Conservation (phyloP, 2,329 filamentous ascomycete species). For the Phaeosphaeriaceae sp. region DNA sequence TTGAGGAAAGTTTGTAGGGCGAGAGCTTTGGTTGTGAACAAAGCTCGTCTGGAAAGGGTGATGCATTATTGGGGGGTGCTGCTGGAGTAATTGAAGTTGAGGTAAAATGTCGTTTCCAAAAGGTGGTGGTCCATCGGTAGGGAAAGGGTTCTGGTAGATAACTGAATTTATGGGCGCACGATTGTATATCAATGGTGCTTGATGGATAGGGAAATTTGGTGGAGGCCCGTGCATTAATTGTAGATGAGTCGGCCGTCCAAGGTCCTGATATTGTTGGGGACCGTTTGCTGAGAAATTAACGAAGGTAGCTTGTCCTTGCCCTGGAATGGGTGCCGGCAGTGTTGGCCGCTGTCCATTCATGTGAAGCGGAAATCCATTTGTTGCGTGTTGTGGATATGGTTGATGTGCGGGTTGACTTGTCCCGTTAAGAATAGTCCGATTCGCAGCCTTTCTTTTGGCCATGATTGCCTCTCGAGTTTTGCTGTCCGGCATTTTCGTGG, state of each 20-base stretch:
- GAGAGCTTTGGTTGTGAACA: conserved; percentile 51
- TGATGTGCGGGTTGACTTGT: conserved; percentile 34
- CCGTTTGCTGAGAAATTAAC: conserved; percentile 59
- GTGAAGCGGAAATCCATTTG: conserved; percentile 26
- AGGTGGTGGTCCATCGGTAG: not conserved
- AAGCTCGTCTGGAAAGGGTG: conserved; percentile 44
- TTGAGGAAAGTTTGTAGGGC: conserved; percentile 49
- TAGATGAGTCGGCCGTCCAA: conserved; percentile 46
- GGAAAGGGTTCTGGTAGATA: too few relatives aligned
- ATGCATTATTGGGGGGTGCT: conserved; percentile 14
- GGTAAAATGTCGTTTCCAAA: not conserved
- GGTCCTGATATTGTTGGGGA: conserved; percentile 71
- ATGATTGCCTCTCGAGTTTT: conserved; percentile 45
- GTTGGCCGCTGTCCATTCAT: conserved; percentile 26
- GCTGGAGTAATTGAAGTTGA: conserved; percentile 22
- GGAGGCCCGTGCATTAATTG: conserved; percentile 10
- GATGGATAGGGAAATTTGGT: not conserved
- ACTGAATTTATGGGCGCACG: too few relatives aligned
- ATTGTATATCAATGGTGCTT: too few relatives aligned
- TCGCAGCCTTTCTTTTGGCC: conserved; percentile 70
- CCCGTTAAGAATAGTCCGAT: conserved; percentile 55
- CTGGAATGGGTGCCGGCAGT: conserved; percentile 23
- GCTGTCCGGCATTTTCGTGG: conserved; percentile 74
- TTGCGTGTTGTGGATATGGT: conserved; percentile 19
- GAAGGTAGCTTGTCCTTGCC: conserved; percentile 52